Evolutionary conservation across 805 yeast species (phyloP), one percentile per base, ranked within the genome.

Genomic region (Komagataella populi): DNA sequence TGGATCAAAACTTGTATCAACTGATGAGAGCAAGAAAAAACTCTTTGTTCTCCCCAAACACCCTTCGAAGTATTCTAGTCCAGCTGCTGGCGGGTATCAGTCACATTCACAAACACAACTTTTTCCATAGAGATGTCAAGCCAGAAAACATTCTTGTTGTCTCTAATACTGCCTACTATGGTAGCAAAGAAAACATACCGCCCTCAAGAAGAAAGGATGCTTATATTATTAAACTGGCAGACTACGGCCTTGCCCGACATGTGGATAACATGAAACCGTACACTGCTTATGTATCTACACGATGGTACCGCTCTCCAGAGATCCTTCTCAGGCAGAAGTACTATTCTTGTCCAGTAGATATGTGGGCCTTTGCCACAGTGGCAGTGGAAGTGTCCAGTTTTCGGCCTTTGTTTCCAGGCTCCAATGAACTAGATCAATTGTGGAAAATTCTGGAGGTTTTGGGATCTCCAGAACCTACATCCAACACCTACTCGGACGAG

Each of bases 221-320:
- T 22, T 86, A 81, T 57, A 75, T 84, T 14, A 77, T 86, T 7
- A 86, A 86, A 63, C 67, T 86, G 47, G 90, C 90, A 2, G 95
- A 86, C 64, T 86, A 82, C 64, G 95, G 95, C 0, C 70, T 86
- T 53, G 85, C 91, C 10, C 74, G 93, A 57, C 77, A 76, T 53
- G 69, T 76, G 8, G 65, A 70, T 48, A 77, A 78, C 60, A 65
- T 62, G 23, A 72, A 70, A 52, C 78, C 79, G 1, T 85, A 78
- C 59, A 86, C 95, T 0, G 81, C 84, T 2, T 86, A 86, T 57
- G 87, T 86, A 6, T 81, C 91, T 0, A 86, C 95, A 0, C 74
- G 95, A 59, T 86, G 95, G 95, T 86, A 86, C 60, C 70, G 95
- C 55, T 78, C 91, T 0, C 95, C 95, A 0, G 95, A 86, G 62